These are phyloP conservation scores for Strobilomyces echinocephalus DNA, from an alignment of 768 basidiomycete species.

Conservation along the genomic window DNA sequence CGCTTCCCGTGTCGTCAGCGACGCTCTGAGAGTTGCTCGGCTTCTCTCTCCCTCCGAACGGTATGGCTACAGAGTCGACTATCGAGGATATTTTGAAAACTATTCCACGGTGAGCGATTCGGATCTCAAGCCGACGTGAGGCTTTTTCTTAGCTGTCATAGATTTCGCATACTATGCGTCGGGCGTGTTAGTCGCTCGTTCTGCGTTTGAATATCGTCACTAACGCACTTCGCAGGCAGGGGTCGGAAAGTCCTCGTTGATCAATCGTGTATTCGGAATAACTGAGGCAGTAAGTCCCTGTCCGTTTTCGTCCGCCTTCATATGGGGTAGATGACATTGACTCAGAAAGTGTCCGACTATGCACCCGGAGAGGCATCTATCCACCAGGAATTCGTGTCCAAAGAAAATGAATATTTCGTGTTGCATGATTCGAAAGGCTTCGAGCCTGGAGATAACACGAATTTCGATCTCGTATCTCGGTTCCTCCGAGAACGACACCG, in stretches of 20 bases:
- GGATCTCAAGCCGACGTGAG: neutral
- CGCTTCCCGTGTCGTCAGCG: neutral
- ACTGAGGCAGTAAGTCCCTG: neutral
- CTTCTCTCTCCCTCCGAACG: neutral
- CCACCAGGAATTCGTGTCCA: slow-evolving; percentile 5
- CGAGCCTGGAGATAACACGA: neutral
- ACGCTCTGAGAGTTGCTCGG: neutral
- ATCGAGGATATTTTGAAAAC: neutral
- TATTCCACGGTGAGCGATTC: neutral
- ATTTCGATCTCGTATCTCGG: neutral
- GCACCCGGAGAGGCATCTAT: slow-evolving; percentile 2
- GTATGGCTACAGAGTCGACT: neutral
- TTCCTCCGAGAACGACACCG: neutral
- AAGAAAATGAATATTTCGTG: slow-evolving; percentile 4
- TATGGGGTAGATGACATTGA: neutral
- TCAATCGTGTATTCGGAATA: neutral
- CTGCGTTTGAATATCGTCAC: neutral
- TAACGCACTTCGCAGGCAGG: neutral
- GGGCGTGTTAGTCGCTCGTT: neutral
- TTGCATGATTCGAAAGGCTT: slow-evolving; percentile 6
- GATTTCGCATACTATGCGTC: neutral
- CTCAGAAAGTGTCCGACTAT: neutral
- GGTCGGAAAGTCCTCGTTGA: neutral
- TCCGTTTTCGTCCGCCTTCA: neutral
- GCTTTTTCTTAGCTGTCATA: neutral